phyloP scores from a whole-genome alignment of 2,329 filamentous ascomycete species.

The Claviceps africana region DNA sequence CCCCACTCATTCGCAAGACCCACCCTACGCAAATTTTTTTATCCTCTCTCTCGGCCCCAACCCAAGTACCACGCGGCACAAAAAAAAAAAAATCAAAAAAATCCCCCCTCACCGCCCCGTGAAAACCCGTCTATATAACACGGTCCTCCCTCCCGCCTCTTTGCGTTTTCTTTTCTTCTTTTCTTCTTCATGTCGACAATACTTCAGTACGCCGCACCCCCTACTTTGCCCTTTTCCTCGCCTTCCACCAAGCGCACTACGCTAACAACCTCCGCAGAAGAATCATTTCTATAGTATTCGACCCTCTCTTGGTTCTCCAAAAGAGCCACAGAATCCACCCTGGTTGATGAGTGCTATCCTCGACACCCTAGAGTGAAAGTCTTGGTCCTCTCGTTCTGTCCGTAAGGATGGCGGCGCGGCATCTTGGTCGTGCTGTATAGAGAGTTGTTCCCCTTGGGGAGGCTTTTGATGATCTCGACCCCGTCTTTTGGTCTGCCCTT shows the following conservation, averaged over 20 bases:
- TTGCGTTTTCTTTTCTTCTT: slow-evolving; percentile 29
- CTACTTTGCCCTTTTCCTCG: slow-evolving; percentile 12
- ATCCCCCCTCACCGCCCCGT: slow-evolving; percentile 4
- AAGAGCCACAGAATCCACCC: slow-evolving; percentile 88
- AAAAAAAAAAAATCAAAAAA: neutral
- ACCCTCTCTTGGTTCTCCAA: slow-evolving; percentile 83
- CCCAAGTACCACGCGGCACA: neutral
- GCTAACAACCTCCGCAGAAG: slow-evolving; percentile 33
- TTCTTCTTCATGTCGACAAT: slow-evolving; percentile 49
- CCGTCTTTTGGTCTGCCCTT: slow-evolving; percentile 56
- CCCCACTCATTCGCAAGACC: too few relatives aligned
- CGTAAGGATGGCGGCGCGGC: slow-evolving; percentile 44
- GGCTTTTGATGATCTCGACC: slow-evolving; percentile 76
- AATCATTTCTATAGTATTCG: slow-evolving; percentile 98
- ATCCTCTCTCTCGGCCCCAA: neutral
- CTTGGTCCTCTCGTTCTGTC: slow-evolving; percentile 43
- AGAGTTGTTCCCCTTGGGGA: slow-evolving; percentile 39
- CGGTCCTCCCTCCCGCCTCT: slow-evolving; percentile 15
- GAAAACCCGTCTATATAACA: slow-evolving; percentile 28
- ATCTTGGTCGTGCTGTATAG: slow-evolving; percentile 48
- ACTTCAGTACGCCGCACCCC: slow-evolving; percentile 38
- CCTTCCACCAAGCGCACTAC: neutral
- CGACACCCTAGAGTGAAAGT: slow-evolving; percentile 79
- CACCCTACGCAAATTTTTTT: neutral
- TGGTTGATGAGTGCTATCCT: slow-evolving; percentile 86